Base-by-base conservation (phyloP, 2,329 filamentous ascomycete genomes). In the Venturia aucupariae region DNA sequence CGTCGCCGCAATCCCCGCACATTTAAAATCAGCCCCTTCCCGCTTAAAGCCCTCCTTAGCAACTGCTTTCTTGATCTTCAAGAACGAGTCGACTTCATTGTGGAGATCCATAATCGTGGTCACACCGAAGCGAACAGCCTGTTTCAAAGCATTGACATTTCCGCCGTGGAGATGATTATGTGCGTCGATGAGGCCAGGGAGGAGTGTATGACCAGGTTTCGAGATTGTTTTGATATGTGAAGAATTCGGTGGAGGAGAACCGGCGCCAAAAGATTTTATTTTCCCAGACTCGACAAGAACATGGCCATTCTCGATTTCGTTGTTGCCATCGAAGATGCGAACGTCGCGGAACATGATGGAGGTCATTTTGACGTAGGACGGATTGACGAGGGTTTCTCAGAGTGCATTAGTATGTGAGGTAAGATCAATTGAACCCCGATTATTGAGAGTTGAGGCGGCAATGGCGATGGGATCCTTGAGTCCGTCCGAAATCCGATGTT, bases 51-150 rank as follows among this genome's bases (percentile, higher is more conserved):
- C 63, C 70, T 71, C 64, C 6, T 68, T 63, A 0, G 69, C 68
- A 39, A 73, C 73, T 11, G 27, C 59, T 64, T 70, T 69, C 15
- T 69, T 67, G 22, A 75, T 66, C 41, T 71, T 71, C 19, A 65
- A 63, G 15, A 75, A 71, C 48, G 74, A 71, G 27, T 62, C 64
- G 3, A 68, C 55, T 67, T 74, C 73, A 65, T 72, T 76, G 46
- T 80, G 77, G 79, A 82, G 80, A 44, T 82, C 80, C 63, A 77
- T 78, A 3, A 81, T 78, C 0, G 81, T 83, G 0, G 80, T 83
- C 13, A 82, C 76, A 2, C 81, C 80, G 63, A 82, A 82, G 1
- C 75, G 72, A 1, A 82, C 70, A 2, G 77, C 73, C 67, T 82
- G 79, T 1, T 74, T 74, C 0, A 81, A 68, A 0, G 76, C 76